Evolutionary conservation across 768 basidiomycete genomes (phyloP).

Genomic region (Wakefieldia striispora): DNA sequence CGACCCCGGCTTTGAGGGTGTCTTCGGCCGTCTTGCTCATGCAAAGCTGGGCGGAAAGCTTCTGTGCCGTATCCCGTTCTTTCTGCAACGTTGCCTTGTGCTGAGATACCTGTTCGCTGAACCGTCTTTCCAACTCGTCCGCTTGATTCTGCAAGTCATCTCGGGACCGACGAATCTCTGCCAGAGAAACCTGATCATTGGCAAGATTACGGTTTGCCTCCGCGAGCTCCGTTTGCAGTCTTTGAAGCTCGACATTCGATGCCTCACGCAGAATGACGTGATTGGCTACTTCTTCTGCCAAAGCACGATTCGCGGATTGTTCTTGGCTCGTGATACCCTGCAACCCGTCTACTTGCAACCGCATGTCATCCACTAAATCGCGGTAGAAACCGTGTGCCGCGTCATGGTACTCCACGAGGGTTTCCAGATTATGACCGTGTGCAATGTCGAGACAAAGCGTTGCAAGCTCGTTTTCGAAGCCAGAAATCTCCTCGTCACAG

Average conservation of each 20-base stretch:
- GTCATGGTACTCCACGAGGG: conserved; percentile 14
- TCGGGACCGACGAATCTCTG: conserved; percentile 15
- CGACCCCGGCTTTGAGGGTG: conserved; percentile 63
- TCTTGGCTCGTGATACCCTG: conserved; percentile 15
- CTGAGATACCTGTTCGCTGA: conserved; percentile 32
- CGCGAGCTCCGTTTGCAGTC: conserved; percentile 37
- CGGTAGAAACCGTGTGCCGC: conserved; percentile 38
- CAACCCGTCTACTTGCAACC: conserved; percentile 10
- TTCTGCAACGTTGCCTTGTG: conserved; percentile 40
- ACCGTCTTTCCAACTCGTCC: conserved; percentile 25
- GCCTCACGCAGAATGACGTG: conserved; percentile 42
- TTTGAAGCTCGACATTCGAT: conserved; percentile 41
- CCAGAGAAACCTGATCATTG: conserved; percentile 20
- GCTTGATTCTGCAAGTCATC: conserved; percentile 29
- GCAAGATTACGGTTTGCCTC: conserved; percentile 19
- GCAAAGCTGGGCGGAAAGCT: conserved; percentile 49
- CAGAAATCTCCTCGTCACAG: background rate
- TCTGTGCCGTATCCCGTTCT: conserved; percentile 46
- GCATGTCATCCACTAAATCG: conserved; percentile 35
- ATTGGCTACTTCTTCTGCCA: conserved; percentile 38
- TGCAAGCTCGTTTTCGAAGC: conserved; percentile 20
- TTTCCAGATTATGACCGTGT: conserved; percentile 6
- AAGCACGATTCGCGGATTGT: conserved; percentile 14
- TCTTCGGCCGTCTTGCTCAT: conserved; percentile 65
- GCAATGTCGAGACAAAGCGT: conserved; percentile 17